A percentile compares a stretch with the other conserved stretches of the same genome.
Conservation (phyloP, 108 stramenopile genomes). For the Fragilaria crotonensis region DNA sequence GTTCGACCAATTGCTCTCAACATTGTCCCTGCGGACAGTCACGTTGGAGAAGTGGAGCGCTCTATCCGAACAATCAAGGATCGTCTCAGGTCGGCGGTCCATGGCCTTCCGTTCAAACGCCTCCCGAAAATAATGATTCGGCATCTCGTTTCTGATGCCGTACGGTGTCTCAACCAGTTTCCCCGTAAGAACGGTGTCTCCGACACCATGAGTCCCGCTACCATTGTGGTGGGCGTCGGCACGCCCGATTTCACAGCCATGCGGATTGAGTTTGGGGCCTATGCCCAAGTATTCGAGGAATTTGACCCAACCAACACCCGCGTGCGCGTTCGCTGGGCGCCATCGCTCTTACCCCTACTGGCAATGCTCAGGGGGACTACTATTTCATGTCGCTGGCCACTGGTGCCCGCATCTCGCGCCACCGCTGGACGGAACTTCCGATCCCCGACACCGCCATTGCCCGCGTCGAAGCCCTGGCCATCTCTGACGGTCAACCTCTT, state of each 20-base stretch:
- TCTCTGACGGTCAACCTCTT: too few species aligned
- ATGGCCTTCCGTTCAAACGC: slow-evolving; percentile 25
- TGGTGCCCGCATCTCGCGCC: slow-evolving; percentile 1
- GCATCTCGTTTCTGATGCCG: slow-evolving; percentile 10
- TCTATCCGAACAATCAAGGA: too few species aligned
- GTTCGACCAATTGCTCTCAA: too few species aligned
- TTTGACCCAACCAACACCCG: slow-evolving; percentile 9
- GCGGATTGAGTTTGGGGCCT: slow-evolving; percentile 24
- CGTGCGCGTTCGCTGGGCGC: slow-evolving; percentile 27
- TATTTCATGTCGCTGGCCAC: slow-evolving; percentile 10
- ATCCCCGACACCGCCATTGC: slow-evolving; percentile 14
- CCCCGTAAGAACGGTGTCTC: slow-evolving; percentile 11
- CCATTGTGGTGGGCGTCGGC: slow-evolving; percentile 8
- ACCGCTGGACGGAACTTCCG: slow-evolving; percentile 19
- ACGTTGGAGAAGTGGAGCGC: slow-evolving; percentile 41
- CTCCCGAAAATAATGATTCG: slow-evolving; percentile 16
- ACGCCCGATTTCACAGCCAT: slow-evolving; percentile 12
- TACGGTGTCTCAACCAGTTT: too few species aligned
- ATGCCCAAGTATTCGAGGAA: slow-evolving; percentile 36
- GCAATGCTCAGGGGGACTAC: slow-evolving; percentile 19
- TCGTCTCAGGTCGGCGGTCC: slow-evolving; percentile 10
- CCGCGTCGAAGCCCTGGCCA: slow-evolving; percentile 3
- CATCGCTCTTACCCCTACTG: slow-evolving; percentile 17
- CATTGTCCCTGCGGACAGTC: too few species aligned
- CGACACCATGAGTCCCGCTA: slow-evolving; percentile 8